A percentile compares a stretch with the other conserved stretches of the same genome.
phyloP scores from a whole-genome alignment of 352 stramenopile species.

The Pythium rishiriense region DNA sequence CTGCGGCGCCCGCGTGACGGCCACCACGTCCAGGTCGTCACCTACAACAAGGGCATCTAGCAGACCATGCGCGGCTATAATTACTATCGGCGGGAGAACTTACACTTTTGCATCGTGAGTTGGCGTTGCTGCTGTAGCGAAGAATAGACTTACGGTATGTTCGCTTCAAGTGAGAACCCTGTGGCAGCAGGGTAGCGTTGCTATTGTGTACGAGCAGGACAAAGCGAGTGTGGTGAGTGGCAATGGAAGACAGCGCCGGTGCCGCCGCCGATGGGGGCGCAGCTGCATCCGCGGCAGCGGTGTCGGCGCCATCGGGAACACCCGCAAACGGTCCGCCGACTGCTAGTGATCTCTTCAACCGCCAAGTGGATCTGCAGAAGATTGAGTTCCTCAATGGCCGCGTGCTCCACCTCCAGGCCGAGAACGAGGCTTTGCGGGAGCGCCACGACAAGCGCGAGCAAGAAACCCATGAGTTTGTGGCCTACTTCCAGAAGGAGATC shows the following conservation, averaged over 20 bases:
- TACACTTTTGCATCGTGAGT: no score
- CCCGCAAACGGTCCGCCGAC: conserved; percentile 20
- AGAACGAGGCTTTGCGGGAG: conserved; percentile 79
- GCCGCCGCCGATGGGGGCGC: not conserved
- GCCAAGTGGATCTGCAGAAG: conserved; percentile 64
- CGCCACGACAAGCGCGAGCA: conserved; percentile 88
- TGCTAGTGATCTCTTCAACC: conserved; percentile 62
- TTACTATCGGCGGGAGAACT: no score
- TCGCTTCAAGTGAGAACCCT: no score
- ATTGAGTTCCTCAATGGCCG: conserved; percentile 61
- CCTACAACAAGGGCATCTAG: conserved; percentile 84
- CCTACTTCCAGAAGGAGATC: conserved; percentile 94
- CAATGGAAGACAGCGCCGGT: conserved; percentile 3
- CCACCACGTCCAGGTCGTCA: conserved; percentile 58
- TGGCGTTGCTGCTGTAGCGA: not conserved
- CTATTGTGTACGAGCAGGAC: not conserved
- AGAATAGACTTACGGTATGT: conserved; percentile 6
- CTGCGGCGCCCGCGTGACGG: conserved; percentile 42
- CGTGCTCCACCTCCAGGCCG: conserved; percentile 58
- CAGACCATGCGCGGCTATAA: not conserved
- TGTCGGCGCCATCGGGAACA: not conserved
- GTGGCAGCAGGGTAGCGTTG: no score
- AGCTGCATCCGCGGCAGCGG: not conserved
- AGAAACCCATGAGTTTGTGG: conserved; percentile 94
- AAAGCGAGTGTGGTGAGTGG: not conserved